A percentile compares a stretch with the other conserved stretches of the same genome.
These are phyloP conservation scores for Metschnikowia rubicola DNA, from an alignment of 805 yeast species.

Conservation along the genomic window DNA sequence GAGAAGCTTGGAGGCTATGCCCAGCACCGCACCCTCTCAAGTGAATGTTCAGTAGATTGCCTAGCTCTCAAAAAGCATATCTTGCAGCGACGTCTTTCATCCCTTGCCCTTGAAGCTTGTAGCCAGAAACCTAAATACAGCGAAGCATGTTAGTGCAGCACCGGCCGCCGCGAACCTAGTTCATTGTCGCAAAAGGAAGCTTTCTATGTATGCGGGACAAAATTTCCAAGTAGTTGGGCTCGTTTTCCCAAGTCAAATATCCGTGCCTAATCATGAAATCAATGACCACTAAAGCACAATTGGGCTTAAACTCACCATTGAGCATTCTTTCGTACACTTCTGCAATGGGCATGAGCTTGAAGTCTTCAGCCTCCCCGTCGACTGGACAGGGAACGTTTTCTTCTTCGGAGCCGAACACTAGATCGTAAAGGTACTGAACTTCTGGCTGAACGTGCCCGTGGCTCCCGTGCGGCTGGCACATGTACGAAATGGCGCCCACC, in stretches of 20 bases:
- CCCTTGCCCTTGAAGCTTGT: too few species aligned
- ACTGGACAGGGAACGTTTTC: constrained; percentile 42
- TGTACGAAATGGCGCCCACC: constrained; percentile 69
- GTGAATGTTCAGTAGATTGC: too few species aligned
- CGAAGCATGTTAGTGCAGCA: too few species aligned
- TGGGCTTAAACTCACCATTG: constrained; percentile 77
- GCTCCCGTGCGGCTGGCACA: constrained; percentile 37
- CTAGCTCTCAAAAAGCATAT: too few species aligned
- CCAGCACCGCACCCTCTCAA: too few species aligned
- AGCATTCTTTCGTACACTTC: constrained; percentile 52
- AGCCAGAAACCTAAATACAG: too few species aligned
- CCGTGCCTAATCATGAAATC: constrained; percentile 92
- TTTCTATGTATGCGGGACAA: constrained; percentile 59
- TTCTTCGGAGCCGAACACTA: constrained; percentile 46
- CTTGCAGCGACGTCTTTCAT: too few species aligned
- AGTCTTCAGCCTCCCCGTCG: constrained; percentile 68
- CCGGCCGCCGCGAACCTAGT: neutral
- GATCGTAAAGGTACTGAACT: constrained; percentile 75
- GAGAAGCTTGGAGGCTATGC: too few species aligned
- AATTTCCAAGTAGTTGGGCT: constrained; percentile 63
- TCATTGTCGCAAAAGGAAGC: constrained; percentile 59
- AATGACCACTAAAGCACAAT: constrained; percentile 73
- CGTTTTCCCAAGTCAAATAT: constrained; percentile 57
- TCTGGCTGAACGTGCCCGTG: constrained; percentile 81
- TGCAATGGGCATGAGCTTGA: constrained; percentile 56